These are phyloP conservation scores for Arthrinium puccinioides DNA, from an alignment of 2,329 filamentous ascomycete species.

Conservation along the genomic window DNA sequence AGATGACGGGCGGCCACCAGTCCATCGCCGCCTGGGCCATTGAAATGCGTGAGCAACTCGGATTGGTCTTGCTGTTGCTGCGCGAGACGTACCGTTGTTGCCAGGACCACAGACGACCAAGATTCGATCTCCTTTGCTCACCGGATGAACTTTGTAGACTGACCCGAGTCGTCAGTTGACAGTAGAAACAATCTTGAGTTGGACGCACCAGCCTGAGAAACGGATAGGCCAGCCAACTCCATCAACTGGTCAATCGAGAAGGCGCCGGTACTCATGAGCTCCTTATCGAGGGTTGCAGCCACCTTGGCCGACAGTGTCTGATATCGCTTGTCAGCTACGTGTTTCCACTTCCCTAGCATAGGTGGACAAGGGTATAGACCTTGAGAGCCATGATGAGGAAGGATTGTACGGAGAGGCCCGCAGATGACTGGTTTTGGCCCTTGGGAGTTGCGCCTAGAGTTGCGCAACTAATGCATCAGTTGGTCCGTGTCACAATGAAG, in stretches of 20 bases:
- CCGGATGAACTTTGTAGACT: conserved; percentile 83
- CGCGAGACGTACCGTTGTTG: conserved; percentile 49
- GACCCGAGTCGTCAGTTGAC: neutral
- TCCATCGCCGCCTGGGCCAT: conserved; percentile 73
- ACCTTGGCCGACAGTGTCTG: conserved; percentile 84
- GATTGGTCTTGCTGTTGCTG: neutral
- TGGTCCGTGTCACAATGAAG: no score
- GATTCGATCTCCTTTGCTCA: conserved; percentile 60
- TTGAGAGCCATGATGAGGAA: conserved; percentile 3
- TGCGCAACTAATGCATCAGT: no score
- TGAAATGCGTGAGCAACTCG: conserved; percentile 8
- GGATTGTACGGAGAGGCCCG: no score
- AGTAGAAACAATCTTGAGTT: neutral
- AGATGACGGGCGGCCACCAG: conserved; percentile 91
- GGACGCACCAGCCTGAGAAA: conserved; percentile 73
- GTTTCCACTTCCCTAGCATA: neutral
- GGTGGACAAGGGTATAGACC: neutral
- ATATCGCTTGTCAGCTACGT: conserved; percentile 11
- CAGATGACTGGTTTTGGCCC: no score
- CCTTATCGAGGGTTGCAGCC: conserved; percentile 81
- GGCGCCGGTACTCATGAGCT: conserved; percentile 81
- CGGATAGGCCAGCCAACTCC: conserved; percentile 89
- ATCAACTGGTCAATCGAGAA: conserved; percentile 96
- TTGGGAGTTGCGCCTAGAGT: no score
- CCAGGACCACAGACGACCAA: conserved; percentile 88